Evolutionary conservation across 1,284 basidiomycete genomes (phyloP).

Genomic region (Sanghuangporus weigelae): DNA sequence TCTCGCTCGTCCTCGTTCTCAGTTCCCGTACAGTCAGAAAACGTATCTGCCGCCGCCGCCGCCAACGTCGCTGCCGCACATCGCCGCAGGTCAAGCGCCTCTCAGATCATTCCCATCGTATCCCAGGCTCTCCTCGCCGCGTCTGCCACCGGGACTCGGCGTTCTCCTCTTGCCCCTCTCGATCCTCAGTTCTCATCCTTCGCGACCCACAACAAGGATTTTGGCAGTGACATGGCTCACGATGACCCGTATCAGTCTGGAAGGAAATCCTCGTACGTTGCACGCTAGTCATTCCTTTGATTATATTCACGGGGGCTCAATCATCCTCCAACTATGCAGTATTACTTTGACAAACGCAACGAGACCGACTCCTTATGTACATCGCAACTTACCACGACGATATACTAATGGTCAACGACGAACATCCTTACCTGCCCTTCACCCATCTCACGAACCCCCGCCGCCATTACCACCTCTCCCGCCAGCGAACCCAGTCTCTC

Average conservation of each 20-base stretch:
- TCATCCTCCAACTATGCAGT: background rate
- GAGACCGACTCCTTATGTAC: slow-evolving; percentile 16
- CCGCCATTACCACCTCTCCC: slow-evolving; percentile 1
- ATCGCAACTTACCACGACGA: slow-evolving; percentile 12
- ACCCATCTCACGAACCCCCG: background rate
- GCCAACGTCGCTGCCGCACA: background rate
- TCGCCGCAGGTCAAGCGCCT: slow-evolving; percentile 12
- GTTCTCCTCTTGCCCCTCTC: slow-evolving; percentile 18
- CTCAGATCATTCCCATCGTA: slow-evolving; percentile 14
- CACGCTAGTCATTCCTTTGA: background rate
- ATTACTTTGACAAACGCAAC: slow-evolving; percentile 18
- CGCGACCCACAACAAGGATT: slow-evolving; percentile 1
- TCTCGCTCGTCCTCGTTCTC: slow-evolving; percentile 12
- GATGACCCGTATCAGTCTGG: slow-evolving; percentile 7
- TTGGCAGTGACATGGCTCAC: slow-evolving; percentile 7
- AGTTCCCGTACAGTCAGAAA: background rate
- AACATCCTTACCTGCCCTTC: slow-evolving; percentile 18
- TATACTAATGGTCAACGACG: slow-evolving; percentile 11
- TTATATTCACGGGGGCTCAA: background rate
- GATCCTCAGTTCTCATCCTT: slow-evolving; percentile 14
- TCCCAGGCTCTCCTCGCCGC: slow-evolving; percentile 10
- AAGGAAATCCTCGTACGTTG: slow-evolving; percentile 14
- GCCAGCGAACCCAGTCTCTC: slow-evolving; percentile 6
- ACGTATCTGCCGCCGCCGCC: background rate
- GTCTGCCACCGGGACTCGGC: slow-evolving; percentile 3